Conservation (phyloP, 2,329 filamentous ascomycete species). For the Colletotrichum sp. region DNA sequence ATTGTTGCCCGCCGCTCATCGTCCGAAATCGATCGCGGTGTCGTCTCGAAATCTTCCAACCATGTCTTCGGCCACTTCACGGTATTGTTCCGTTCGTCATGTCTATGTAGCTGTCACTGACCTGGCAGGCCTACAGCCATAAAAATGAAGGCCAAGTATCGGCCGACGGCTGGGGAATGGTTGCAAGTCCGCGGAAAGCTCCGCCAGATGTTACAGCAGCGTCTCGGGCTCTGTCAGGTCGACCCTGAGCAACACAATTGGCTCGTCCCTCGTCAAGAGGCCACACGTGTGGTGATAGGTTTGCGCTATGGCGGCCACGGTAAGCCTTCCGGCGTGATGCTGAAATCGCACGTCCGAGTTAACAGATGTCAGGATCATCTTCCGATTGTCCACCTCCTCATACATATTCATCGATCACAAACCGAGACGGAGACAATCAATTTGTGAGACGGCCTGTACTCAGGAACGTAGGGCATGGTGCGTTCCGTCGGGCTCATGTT, state of each 20-base stretch:
- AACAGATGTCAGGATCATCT: conserved; percentile 26
- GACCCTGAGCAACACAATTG: conserved; percentile 47
- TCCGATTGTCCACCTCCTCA: conserved; percentile 35
- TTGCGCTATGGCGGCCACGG: conserved; percentile 48
- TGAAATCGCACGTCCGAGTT: conserved; percentile 34
- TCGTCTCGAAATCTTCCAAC: conserved; percentile 29
- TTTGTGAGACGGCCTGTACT: conserved; percentile 57
- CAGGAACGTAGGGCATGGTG: conserved; percentile 35
- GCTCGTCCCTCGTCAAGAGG: conserved; percentile 44
- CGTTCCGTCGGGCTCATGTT: neutral
- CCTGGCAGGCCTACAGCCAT: conserved; percentile 26
- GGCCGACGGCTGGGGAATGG: conserved; percentile 28
- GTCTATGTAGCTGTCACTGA: conserved; percentile 5
- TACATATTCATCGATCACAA: conserved; percentile 46
- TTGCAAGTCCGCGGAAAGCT: conserved; percentile 28
- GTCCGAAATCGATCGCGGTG: conserved; percentile 24
- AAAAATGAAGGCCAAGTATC: conserved; percentile 33
- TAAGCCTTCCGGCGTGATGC: conserved; percentile 40
- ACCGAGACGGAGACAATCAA: conserved; percentile 45
- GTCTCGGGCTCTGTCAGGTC: conserved; percentile 28
- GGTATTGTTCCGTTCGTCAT: conserved; percentile 22
- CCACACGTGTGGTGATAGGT: conserved; percentile 56
- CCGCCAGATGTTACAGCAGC: conserved; percentile 35
- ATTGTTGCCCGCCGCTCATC: conserved; percentile 17
- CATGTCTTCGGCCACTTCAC: conserved; percentile 20